A percentile compares a stretch with the other conserved stretches of the same genome.
Conservation (phyloP, 1,139 yeast genomes). For the Blastobotrys aristatus region DNA sequence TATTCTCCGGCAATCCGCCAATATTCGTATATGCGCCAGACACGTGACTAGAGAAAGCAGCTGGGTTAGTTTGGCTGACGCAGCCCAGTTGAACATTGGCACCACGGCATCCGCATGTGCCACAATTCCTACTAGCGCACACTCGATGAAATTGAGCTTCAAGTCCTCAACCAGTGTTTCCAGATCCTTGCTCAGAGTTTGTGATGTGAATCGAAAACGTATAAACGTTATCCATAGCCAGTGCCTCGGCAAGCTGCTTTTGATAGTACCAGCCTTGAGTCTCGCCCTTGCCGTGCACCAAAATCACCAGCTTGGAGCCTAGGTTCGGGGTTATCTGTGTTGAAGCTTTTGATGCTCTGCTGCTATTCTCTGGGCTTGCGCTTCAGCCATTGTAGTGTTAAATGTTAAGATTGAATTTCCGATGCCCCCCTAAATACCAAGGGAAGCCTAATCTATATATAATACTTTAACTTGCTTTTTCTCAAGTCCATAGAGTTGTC, state of each 20-base stretch:
- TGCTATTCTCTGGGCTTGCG: no score
- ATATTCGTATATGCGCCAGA: conserved; percentile 55
- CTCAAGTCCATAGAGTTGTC: no score
- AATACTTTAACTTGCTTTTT: no score
- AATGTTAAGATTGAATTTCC: no score
- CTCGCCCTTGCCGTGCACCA: conserved; percentile 77
- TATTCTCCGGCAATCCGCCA: conserved; percentile 35
- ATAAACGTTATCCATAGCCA: conserved; percentile 50
- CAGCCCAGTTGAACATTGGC: conserved; percentile 70
- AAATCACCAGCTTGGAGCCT: conserved; percentile 38
- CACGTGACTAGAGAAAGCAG: conserved; percentile 50
- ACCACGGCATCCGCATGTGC: conserved; percentile 80
- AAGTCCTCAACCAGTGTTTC: conserved; percentile 30
- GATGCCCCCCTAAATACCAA: no score
- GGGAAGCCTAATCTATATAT: no score
- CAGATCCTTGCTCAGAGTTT: conserved; percentile 49
- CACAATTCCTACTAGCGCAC: conserved; percentile 48
- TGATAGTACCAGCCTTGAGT: conserved; percentile 79
- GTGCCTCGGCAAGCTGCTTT: conserved; percentile 51
- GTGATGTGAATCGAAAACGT: conserved; percentile 61
- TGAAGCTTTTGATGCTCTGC: no score
- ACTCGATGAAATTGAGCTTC: conserved; percentile 42
- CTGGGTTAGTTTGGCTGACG: conserved; percentile 46
- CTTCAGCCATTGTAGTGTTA: no score
- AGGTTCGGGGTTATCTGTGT: conserved; percentile 1